Base-by-base conservation (phyloP, 352 stramenopile genomes). In the Phytopythium delawarense region DNA sequence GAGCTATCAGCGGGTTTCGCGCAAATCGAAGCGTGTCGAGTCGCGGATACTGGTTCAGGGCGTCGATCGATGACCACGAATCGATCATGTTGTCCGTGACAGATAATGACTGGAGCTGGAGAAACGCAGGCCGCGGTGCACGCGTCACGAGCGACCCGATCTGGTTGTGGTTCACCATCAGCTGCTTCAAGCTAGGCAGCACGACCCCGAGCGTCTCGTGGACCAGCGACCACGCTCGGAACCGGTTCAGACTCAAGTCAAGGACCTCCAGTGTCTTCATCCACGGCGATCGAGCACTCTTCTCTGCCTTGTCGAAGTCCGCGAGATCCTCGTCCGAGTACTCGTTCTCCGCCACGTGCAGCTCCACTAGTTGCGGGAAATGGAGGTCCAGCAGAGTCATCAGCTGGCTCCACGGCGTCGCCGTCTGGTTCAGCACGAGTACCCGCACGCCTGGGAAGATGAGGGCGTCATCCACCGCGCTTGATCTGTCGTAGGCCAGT, bases 61-160 rank as follows among this genome's bases (percentile, higher is more conserved):
- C 76, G 50, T 94, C 80, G 32, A 96, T 89, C 0, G 79, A 91
- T 3, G 77, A 74, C 85, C 85, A 94, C 45, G 75, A 83, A 40
- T 82, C 76, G 30, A 96, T 74, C 9, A 70, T 48, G 64, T 92
- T 92, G 44, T 87, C 75, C 13, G 73, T 88, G 7, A 92, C 18
- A 3, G 82, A 90, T 18, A 94, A 61, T 7, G 73, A 76, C 34
- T 69, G 63, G 1, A 94, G 69, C 25, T 86, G 66, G 40, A 79
- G 75, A 30, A 90, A 86, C 20, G 35, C 67, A 9, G 48, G 51
- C 11, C 54, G 30, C 6, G 48, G 23, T 0, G 42, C 21, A 32
- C 65, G 32, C 25, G 50, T 45, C 25, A 75, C 70, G 11, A 94
- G 68, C 25, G 83, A 80, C 5, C 71, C 61, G 7, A 94, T 64